Percentiles rank a stretch among this genome's conserved stretches.
These are phyloP conservation scores for Rubia tinctorum DNA, from an alignment of 305 asterid genomes.

Conservation along the genomic window DNA sequence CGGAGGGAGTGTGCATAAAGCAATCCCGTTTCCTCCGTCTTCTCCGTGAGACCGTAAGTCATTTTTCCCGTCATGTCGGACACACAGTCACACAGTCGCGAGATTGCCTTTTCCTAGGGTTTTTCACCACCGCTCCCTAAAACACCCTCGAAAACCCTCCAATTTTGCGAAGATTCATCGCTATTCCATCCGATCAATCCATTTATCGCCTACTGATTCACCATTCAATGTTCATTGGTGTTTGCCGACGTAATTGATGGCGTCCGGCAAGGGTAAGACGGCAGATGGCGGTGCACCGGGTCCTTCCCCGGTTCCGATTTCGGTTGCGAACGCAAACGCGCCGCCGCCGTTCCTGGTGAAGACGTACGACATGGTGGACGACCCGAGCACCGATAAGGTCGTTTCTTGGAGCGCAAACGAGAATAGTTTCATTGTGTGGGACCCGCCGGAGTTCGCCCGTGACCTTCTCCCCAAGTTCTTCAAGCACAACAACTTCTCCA, in stretches of 20 bases:
- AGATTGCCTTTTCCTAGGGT: too few species aligned
- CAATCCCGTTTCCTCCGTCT: slow-evolving; percentile 17
- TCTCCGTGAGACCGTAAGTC: slow-evolving; percentile 4
- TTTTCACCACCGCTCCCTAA: slow-evolving; percentile 7
- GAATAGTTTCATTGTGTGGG: too few species aligned
- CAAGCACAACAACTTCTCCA: background rate
- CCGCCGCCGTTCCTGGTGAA: slow-evolving; percentile 55
- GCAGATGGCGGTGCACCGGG: slow-evolving; percentile 9
- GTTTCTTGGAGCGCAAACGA: too few species aligned
- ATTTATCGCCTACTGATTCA: too few species aligned
- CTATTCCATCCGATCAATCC: too few species aligned
- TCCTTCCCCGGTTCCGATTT: slow-evolving; percentile 31
- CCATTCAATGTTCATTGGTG: slow-evolving; percentile 2
- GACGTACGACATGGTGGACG: slow-evolving; percentile 65
- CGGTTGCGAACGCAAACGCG: slow-evolving; percentile 37
- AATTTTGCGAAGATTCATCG: background rate
- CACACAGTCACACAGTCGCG: slow-evolving; percentile 11
- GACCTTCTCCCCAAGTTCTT: background rate
- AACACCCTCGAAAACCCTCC: slow-evolving; percentile 4
- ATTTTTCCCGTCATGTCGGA: background rate
- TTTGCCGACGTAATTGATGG: background rate
- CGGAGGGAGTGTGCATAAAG: too few species aligned
- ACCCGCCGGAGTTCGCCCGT: background rate
- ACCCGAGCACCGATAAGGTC: slow-evolving; percentile 42
- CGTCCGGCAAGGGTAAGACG: slow-evolving; percentile 9